Percentiles rank a stretch among this genome's conserved stretches.
These are phyloP conservation scores for Lasiodiplodia citricola DNA, from an alignment of 2,329 filamentous ascomycete species.

Conservation along the genomic window DNA sequence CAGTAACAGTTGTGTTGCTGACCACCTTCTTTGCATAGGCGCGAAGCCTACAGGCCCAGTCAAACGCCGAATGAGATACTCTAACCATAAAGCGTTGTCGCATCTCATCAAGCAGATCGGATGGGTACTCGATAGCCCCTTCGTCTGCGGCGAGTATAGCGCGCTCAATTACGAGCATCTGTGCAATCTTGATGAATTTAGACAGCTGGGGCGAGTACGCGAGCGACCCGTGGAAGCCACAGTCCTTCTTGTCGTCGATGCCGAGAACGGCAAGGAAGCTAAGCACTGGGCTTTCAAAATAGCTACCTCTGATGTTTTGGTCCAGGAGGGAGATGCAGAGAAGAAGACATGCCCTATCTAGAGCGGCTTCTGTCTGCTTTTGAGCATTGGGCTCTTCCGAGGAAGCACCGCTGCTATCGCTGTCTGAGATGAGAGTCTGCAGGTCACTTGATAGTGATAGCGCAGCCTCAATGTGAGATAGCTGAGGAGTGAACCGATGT, in stretches of 20 bases:
- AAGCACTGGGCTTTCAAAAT: slow-evolving; percentile 30
- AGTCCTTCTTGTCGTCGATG: slow-evolving; percentile 22
- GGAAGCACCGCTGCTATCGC: neutral
- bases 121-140: too few relatives aligned
- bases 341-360: slow-evolving; percentile 27
- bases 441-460: neutral
- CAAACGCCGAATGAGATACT: too few relatives aligned
- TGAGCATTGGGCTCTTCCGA: neutral
- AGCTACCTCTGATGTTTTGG: slow-evolving; percentile 29
- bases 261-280: slow-evolving; percentile 31
- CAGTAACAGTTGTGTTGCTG: neutral
- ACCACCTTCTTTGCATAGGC: neutral
- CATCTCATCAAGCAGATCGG: too few relatives aligned
- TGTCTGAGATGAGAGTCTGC: neutral
- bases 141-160: slow-evolving; percentile 7
- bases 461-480: neutral
- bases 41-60: too few relatives aligned
- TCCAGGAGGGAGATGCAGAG: slow-evolving; percentile 31
- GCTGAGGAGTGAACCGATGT: neutral
- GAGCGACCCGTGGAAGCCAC: slow-evolving; percentile 25
- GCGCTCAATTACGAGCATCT: slow-evolving; percentile 33
- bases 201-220: slow-evolving; percentile 30
- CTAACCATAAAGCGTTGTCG: too few relatives aligned
- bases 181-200: slow-evolving; percentile 32
- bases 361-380: neutral